Evolutionary conservation across 148 eudicot species (phyloP), one percentile per base, ranked within the genome.

Genomic region (Rhododendron molle): DNA sequence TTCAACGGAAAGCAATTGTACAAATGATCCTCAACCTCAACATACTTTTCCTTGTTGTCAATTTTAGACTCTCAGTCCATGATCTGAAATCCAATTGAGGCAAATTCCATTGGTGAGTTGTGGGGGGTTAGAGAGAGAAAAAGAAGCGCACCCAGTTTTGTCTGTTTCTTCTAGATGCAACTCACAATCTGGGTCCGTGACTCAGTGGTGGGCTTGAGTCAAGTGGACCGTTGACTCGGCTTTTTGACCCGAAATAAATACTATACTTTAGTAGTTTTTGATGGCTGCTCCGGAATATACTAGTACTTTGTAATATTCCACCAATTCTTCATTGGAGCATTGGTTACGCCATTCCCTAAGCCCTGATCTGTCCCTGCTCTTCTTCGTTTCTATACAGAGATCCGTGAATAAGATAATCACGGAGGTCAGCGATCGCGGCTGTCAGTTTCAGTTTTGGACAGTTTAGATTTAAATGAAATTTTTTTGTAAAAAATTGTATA

Each of bases 221-320:
- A 82, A 43, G 28, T 82, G 76, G 84, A 82, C 13, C n/a, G 52
- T 43, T 82, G 84, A 40, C 84, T n/a, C 10, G n/a, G 20, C 74
- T 40, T 82, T 82, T 62, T 62, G 84, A 82, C 84, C 21, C 47
- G 71, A 38, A 30, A 52, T 5, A 7, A 13, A 1, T 5, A 38
- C n/a, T n/a, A n/a, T n/a, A n/a, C n/a, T 38, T 3, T 38, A 38
- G 5, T 38, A 5, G 0, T 4, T n/a, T 23, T 15, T 46, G 15
- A 40, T 23, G 80, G 52, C 15, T 78, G 11, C 26, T 23, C 15
- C 6, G 30, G 50, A 81, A 80, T 49, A 7, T 40, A n/a, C n/a
- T n/a, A 40, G 43, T 40, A 6, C 43, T 0, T 6, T 0, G 43
- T 40, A 65, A 23, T 69, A 18, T 60, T 56, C 83, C 83, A 21